Conservation (phyloP, 306 rosid genomes). For the Quercus parvula region DNA sequence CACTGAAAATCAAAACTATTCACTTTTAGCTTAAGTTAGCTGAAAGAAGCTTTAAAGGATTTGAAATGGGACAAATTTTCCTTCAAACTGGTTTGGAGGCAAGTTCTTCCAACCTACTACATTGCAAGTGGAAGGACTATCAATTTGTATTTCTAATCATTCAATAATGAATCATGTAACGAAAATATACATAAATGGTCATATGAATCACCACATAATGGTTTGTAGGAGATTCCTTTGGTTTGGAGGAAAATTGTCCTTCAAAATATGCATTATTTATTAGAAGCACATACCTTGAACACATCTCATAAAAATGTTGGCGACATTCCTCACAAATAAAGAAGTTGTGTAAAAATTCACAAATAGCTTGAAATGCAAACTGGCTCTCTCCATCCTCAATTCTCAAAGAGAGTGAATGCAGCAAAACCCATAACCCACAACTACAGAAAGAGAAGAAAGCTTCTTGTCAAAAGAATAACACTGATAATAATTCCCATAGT, state of each 20-base stretch:
- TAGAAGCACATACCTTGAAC: constrained; percentile 56
- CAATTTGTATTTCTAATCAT: too few relatives aligned
- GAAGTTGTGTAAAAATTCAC: constrained; percentile 86
- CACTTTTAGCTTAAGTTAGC: constrained; percentile 21
- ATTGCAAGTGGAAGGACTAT: too few relatives aligned
- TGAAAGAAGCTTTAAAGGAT: constrained; percentile 8
- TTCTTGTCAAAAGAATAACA: not conserved
- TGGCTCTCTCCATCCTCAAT: constrained; percentile 89
- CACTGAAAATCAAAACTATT: constrained; percentile 38
- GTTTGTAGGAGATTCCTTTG: too few relatives aligned
- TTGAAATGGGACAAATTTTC: not conserved
- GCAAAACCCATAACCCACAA: constrained; percentile 97
- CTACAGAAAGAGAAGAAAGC: constrained; percentile 38
- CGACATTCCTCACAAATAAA: constrained; percentile 98
- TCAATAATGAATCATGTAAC: too few relatives aligned
- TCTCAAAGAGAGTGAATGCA: constrained; percentile 89
- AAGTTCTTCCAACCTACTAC: too few relatives aligned
- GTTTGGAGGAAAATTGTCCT: too few relatives aligned
- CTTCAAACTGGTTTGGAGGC: too few relatives aligned
- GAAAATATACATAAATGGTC: too few relatives aligned
- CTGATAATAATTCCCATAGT: not conserved
- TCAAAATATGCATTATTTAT: not conserved
- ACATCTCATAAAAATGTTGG: constrained; percentile 80
- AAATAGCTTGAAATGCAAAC: constrained; percentile 65
- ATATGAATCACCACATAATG: too few relatives aligned